These are phyloP conservation scores for Zoysia japonica DNA, from an alignment of 176 grass and related monocot species.

Conservation along the genomic window DNA sequence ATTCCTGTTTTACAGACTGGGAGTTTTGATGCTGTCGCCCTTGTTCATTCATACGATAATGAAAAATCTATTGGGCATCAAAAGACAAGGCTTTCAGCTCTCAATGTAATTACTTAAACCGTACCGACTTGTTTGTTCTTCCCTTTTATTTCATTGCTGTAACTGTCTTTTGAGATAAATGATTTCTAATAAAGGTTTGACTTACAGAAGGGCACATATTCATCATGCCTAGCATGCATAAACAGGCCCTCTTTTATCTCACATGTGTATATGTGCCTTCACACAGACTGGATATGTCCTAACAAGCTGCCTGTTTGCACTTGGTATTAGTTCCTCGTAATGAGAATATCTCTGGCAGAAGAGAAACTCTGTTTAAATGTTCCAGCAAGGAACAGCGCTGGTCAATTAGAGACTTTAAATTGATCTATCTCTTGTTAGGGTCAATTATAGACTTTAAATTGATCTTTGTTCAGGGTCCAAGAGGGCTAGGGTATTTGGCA, in stretches of 20 bases:
- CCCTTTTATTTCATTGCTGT: background rate
- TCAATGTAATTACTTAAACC: conserved; percentile 62
- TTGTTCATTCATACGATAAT: conserved; percentile 93
- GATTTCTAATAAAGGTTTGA: background rate
- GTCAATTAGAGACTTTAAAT: background rate
- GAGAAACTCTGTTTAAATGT: background rate
- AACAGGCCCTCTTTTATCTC: background rate
- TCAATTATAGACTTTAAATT: too few relatives aligned
- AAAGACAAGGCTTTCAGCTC: conserved; percentile 77
- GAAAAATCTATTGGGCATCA: conserved; percentile 68
- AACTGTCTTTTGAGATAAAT: background rate
- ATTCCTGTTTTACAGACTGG: conserved; percentile 57
- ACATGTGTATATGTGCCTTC: background rate
- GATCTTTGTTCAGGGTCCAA: too few relatives aligned
- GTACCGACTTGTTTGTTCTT: conserved; percentile 4
- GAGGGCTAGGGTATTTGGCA: too few relatives aligned
- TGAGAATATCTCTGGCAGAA: background rate
- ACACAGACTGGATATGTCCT: background rate
- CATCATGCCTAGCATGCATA: background rate
- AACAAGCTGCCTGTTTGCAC: background rate
- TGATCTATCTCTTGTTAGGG: background rate
- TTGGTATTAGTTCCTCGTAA: background rate
- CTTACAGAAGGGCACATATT: conserved; percentile 1
- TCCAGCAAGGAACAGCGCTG: too few relatives aligned
- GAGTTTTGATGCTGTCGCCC: conserved; percentile 67